Percentiles rank a stretch among this genome's conserved stretches.
Conservation (phyloP, 805 yeast genomes). For the Starmerella lactis-condensi region DNA sequence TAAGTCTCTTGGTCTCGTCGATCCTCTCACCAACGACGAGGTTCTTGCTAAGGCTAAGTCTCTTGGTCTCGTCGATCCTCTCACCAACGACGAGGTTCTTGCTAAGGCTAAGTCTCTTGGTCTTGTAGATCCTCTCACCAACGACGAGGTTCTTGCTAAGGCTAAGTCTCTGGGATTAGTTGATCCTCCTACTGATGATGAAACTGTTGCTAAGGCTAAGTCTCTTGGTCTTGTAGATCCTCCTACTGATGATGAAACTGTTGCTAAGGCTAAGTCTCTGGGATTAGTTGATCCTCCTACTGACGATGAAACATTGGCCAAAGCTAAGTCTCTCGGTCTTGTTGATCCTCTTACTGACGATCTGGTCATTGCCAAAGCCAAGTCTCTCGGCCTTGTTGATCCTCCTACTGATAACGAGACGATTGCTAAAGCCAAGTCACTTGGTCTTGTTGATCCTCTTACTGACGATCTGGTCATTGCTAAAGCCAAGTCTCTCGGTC, state of each 20-base stretch:
- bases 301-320: conserved; percentile 31
- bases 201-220: conserved; percentile 4
- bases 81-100: conserved; percentile 5
- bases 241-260: conserved; percentile 1
- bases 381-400: conserved; percentile 15
- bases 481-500: conserved; percentile 17
- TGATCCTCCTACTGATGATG: conserved; percentile 6
- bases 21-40: conserved; percentile 17
- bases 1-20: conserved; percentile 40
- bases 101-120: conserved; percentile 8
- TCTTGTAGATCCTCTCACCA: conserved; percentile 6
- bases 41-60: conserved; percentile 6
- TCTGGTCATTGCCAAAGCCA: conserved; percentile 10
- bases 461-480: conserved; percentile 2
- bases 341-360: conserved; percentile 8
- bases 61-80: conserved; percentile 8
- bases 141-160: conserved; percentile 4
- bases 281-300: conserved; percentile 23
- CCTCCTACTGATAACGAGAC: conserved; percentile 3
- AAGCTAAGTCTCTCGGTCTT: conserved; percentile 16
- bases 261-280: conserved; percentile 26
- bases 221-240: conserved; percentile 17
- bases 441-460: conserved; percentile 5
- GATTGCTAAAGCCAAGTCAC: conserved; percentile 2
- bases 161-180: conserved; percentile 17